Base-by-base conservation (phyloP, 1,284 basidiomycete genomes). In the Mycosarcoma maydis region DNA sequence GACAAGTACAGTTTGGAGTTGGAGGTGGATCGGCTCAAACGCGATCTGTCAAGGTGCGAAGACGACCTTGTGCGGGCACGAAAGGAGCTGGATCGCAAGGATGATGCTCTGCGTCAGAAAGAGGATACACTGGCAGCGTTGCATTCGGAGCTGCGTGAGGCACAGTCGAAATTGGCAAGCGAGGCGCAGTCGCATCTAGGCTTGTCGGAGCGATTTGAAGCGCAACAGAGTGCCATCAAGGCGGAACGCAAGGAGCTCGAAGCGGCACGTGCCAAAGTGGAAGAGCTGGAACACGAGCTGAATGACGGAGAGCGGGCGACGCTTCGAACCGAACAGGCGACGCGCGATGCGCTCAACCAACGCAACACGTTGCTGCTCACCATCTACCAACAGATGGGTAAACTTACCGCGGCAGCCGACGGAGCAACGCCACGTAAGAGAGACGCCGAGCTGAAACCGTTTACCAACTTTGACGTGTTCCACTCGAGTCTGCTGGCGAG, bases 351-450 rank as follows among this genome's bases (percentile, higher is more conserved):
- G 83, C 83, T 95, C 41, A 92, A 91, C 24, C 95, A 98, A 84
- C 86, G 93, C 57, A 95, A 94, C 81, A 94, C 92, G 20, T 85
- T 98, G 23, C 84, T 98, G 42, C 85, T 96, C 62, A 92, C 91
- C 14, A 92, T 97, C 27, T 96, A 94, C 83, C 92, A 95, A 82
- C 94, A 94, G 78, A 88, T 97, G 85, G 94, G 96, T 78, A 92
- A 91, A 84, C 92, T 97, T 72, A 85, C 96, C 8, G 93, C 66
- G 2, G 57, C 61, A 11, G 48, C 65, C 4, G 59, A 69, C n/a
- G 51, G 59, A 26, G 92, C 38, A 14, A 67, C 60, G 20, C 55
- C 67, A 76, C 81, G 85, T 56, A 80, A 75, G 57, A 47, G 80
- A 71, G 33, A 66, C 20, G 88, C 89, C 0, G 91, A 94, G 80